Percentiles rank a stretch among this genome's conserved stretches.
Evolutionary conservation across 805 yeast species (phyloP).

Genomic region (Candida tallmaniae): DNA sequence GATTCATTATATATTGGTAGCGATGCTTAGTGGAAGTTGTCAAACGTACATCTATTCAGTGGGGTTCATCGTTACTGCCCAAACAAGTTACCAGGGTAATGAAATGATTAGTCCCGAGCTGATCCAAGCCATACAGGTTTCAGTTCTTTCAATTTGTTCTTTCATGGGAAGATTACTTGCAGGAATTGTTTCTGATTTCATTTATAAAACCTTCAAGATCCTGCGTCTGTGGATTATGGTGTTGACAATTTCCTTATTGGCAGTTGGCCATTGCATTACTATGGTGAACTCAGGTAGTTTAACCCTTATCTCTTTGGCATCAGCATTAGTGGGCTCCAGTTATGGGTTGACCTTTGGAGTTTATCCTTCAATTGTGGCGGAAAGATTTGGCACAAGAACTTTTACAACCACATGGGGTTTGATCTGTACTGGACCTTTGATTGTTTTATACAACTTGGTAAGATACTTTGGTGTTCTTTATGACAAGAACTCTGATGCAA

Average conservation of each 20-base stretch:
- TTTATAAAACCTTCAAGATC: conserved; percentile 45
- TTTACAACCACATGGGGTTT: conserved; percentile 78
- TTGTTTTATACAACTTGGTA: conserved; percentile 50
- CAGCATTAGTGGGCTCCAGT: conserved; percentile 56
- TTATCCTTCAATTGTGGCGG: conserved; percentile 73
- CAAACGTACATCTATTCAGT: conserved; percentile 71
- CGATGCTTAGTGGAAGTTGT: conserved; percentile 58
- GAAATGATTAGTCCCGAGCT: conserved; percentile 27
- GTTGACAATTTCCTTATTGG: conserved; percentile 33
- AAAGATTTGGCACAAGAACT: conserved; percentile 59
- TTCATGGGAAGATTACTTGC: conserved; percentile 61
- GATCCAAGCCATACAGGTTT: conserved; percentile 68
- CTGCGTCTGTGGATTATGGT: conserved; percentile 67
- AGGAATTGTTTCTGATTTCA: conserved; percentile 62
- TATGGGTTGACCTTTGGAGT: conserved; percentile 73
- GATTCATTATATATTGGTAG: conserved; percentile 50
- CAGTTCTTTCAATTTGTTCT: conserved; percentile 59
- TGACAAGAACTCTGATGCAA: conserved; percentile 39
- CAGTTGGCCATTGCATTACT: conserved; percentile 35
- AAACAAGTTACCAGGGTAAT: conserved; percentile 17
- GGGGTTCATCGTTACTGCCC: conserved; percentile 62
- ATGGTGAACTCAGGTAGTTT: conserved; percentile 22
- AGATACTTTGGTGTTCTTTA: conserved; percentile 53
- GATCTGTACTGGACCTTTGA: conserved; percentile 64
- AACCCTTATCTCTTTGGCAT: conserved; percentile 42